Evolutionary conservation across 306 rosid genomes (phyloP).

Genomic region (Prunus mume): DNA sequence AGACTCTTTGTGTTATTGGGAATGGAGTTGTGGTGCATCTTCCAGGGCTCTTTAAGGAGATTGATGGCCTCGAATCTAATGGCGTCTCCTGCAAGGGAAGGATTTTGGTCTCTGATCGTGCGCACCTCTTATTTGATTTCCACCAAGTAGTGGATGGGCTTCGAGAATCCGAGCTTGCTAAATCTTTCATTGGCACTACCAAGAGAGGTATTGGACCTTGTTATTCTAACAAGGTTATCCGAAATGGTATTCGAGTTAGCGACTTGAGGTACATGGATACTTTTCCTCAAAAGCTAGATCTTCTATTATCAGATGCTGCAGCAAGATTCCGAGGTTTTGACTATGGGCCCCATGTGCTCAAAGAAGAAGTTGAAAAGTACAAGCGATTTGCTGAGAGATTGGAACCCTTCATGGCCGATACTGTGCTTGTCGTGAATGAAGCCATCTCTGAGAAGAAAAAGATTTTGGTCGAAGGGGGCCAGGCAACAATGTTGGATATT

Average conservation of each 20-base stretch:
- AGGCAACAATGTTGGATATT: conserved; percentile 91
- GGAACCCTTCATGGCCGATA: conserved; percentile 87
- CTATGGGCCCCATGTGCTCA: conserved; percentile 69
- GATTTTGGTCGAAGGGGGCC: conserved; percentile 97
- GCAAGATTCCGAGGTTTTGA: conserved; percentile 71
- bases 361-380: conserved; percentile 79
- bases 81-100: conserved; percentile 90
- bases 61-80: conserved; percentile 70
- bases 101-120: conserved; percentile 90
- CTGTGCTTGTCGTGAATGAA: conserved; percentile 73
- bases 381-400: conserved; percentile 90
- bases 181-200: conserved; percentile 95
- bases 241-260: conserved; percentile 87
- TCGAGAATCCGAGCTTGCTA: conserved; percentile 86
- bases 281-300: conserved; percentile 80
- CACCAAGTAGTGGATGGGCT: conserved; percentile 89
- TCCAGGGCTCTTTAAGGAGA: conserved; percentile 81
- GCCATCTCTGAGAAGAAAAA: conserved; percentile 75
- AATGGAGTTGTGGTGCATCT: conserved; percentile 96
- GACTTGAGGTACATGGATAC: conserved; percentile 91
- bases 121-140: conserved; percentile 90
- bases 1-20: conserved; percentile 85
- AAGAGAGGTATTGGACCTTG: conserved; percentile 98
- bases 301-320: conserved; percentile 71
- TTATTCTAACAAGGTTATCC: conserved; percentile 82